Conservation (phyloP, 495 filamentous ascomycete species). For the Penicillium robsamsonii region DNA sequence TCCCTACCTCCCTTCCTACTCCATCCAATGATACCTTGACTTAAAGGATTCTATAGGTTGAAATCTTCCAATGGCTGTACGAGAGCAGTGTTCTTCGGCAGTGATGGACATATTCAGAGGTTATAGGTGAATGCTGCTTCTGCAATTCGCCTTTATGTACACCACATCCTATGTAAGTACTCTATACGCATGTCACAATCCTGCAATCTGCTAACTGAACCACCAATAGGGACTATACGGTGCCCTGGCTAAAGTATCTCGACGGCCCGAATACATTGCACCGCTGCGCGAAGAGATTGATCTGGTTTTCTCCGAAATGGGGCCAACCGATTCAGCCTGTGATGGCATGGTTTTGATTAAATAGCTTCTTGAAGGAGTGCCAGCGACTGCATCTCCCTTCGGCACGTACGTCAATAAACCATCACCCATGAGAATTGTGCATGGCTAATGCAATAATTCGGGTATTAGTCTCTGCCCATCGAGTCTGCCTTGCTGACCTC, state of each 20-base stretch:
- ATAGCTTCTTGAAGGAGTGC: conserved; percentile 34
- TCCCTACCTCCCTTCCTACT: background rate
- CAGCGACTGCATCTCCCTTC: conserved; percentile 28
- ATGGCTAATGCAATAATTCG: conserved; percentile 3
- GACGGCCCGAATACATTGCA: conserved; percentile 27
- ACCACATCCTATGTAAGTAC: conserved; percentile 26
- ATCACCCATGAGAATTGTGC: background rate
- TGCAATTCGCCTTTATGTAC: conserved; percentile 32
- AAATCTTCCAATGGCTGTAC: conserved; percentile 29
- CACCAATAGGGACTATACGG: conserved; percentile 23
- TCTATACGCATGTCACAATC: background rate
- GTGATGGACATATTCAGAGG: conserved; percentile 25
- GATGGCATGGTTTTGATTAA: conserved; percentile 23
- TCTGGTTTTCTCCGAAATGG: conserved; percentile 8
- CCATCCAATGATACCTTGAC: background rate
- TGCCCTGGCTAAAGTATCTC: conserved; percentile 25
- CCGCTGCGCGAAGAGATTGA: conserved; percentile 27
- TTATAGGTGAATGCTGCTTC: conserved; percentile 27
- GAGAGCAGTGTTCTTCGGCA: conserved; percentile 20
- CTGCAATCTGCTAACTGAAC: background rate
- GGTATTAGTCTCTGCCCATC: conserved; percentile 27
- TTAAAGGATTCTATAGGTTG: conserved; percentile 11
- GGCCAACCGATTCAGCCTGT: conserved; percentile 17
- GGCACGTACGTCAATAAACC: conserved; percentile 21
- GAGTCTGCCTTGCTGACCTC: conserved; percentile 20